Conservation (phyloP, 208 protist genomes). For the Leishmania turanica region DNA sequence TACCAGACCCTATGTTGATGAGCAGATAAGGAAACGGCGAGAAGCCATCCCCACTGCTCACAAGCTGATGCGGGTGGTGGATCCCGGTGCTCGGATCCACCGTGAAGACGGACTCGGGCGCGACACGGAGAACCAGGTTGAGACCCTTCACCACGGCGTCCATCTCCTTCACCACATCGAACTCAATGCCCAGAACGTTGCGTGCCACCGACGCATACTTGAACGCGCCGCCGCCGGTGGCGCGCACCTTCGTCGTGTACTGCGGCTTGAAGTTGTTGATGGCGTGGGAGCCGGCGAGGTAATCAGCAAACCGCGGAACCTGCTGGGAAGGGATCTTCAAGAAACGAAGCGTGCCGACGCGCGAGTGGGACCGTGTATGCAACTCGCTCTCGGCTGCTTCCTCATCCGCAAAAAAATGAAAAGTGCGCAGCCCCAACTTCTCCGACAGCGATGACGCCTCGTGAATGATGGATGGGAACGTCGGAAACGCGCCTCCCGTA, state of each 20-base stretch:
- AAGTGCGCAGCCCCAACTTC: conserved; percentile 54
- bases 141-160: conserved; percentile 89
- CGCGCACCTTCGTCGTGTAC: conserved; percentile 58
- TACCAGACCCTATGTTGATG: conserved; percentile 97
- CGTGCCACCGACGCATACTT: conserved; percentile 75
- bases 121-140: conserved; percentile 71
- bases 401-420: conserved; percentile 58
- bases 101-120: conserved; percentile 85
- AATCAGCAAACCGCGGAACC: conserved; percentile 77
- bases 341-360: conserved; percentile 79
- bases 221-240: conserved; percentile 91
- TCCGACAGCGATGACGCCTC: conserved; percentile 85
- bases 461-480: conserved; percentile 42
- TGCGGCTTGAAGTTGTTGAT: conserved; percentile 45
- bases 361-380: conserved; percentile 32
- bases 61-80: conserved; percentile 68
- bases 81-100: conserved; percentile 65
- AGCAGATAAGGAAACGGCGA: conserved; percentile 95
- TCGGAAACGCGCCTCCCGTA: conserved; percentile 7
- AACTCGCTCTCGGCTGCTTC: conserved; percentile 46
- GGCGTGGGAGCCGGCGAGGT: conserved; percentile 37
- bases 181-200: conserved; percentile 50
- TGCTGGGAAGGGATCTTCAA: conserved; percentile 82
- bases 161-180: conserved; percentile 92
- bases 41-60: conserved; percentile 40